phyloP scores from a whole-genome alignment of 2,329 filamentous ascomycete species.

The Clonostachys sp. region DNA sequence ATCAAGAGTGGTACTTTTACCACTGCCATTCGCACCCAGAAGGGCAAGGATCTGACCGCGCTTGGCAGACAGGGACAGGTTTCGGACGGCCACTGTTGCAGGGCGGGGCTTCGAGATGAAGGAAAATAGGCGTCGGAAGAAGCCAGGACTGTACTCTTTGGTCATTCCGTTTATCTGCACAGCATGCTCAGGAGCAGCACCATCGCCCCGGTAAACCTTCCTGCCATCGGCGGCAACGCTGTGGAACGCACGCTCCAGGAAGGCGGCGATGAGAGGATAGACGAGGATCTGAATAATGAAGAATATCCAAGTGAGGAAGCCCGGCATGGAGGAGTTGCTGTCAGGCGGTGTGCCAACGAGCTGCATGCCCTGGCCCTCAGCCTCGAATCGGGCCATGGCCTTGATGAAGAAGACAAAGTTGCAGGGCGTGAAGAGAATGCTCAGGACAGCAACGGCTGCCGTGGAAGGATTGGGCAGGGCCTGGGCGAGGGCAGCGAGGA shows the following conservation, averaged over 20 bases:
- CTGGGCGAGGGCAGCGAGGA: slow-evolving; percentile 74
- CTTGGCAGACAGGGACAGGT: slow-evolving; percentile 61
- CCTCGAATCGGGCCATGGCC: slow-evolving; percentile 68
- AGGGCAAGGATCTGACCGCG: slow-evolving; percentile 76
- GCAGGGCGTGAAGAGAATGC: slow-evolving; percentile 76
- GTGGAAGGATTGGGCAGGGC: slow-evolving; percentile 58
- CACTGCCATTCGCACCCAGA: slow-evolving; percentile 61
- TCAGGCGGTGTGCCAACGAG: slow-evolving; percentile 54
- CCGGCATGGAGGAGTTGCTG: slow-evolving; percentile 60
- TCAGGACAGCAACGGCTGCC: slow-evolving; percentile 59
- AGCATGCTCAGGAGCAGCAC: slow-evolving; percentile 35
- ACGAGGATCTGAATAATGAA: slow-evolving; percentile 62
- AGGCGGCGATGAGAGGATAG: slow-evolving; percentile 67
- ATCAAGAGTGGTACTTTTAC: slow-evolving; percentile 62
- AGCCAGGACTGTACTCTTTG: slow-evolving; percentile 67
- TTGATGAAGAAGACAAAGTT: slow-evolving; percentile 76
- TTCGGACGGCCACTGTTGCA: slow-evolving; percentile 69
- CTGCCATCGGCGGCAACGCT: slow-evolving; percentile 54
- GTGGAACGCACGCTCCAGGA: slow-evolving; percentile 56
- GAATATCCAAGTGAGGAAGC: slow-evolving; percentile 71
- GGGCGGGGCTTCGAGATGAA: slow-evolving; percentile 46
- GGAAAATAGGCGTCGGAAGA: slow-evolving; percentile 46
- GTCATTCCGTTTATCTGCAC: slow-evolving; percentile 67
- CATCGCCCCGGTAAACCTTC: slow-evolving; percentile 23
- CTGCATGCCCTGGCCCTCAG: slow-evolving; percentile 51